Conservation (phyloP, 1,139 yeast species). For the Geotrichum carabidarum region DNA sequence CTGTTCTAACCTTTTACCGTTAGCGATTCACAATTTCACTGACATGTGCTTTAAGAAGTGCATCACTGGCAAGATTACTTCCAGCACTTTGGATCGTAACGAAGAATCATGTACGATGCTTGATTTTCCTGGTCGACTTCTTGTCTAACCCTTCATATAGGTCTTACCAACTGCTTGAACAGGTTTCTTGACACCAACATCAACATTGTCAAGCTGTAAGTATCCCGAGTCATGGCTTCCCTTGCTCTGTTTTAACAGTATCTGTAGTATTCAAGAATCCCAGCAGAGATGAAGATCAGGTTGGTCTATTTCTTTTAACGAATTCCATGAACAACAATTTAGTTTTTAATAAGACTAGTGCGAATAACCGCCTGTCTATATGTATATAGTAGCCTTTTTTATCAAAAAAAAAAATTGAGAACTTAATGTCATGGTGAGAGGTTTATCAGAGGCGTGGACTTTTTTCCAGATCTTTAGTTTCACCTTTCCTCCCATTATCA, state of each 20-base stretch:
- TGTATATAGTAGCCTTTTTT: background rate
- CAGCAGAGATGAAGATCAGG: background rate
- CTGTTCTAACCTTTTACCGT: background rate
- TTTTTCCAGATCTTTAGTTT: background rate
- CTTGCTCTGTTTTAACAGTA: background rate
- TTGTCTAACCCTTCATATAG: constrained; percentile 15
- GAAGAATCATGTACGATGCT: constrained; percentile 60
- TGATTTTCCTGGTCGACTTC: background rate
- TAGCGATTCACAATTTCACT: constrained; percentile 73
- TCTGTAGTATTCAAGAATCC: constrained; percentile 6
- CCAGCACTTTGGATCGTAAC: constrained; percentile 47
- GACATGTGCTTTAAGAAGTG: constrained; percentile 90
- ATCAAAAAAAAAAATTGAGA: background rate
- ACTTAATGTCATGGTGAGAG: background rate
- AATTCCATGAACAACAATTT: background rate
- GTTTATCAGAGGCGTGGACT: background rate
- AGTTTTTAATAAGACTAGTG: too few species aligned
- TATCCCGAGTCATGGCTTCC: background rate
- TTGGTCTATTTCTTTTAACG: background rate
- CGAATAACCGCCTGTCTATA: background rate
- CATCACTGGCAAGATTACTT: constrained; percentile 48
- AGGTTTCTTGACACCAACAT: constrained; percentile 84
- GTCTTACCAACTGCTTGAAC: constrained; percentile 70
- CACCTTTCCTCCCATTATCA: background rate
- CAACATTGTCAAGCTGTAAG: constrained; percentile 63